Evolutionary conservation across 495 filamentous ascomycete species (phyloP).

Genomic region (Hypoxylon intermedium): DNA sequence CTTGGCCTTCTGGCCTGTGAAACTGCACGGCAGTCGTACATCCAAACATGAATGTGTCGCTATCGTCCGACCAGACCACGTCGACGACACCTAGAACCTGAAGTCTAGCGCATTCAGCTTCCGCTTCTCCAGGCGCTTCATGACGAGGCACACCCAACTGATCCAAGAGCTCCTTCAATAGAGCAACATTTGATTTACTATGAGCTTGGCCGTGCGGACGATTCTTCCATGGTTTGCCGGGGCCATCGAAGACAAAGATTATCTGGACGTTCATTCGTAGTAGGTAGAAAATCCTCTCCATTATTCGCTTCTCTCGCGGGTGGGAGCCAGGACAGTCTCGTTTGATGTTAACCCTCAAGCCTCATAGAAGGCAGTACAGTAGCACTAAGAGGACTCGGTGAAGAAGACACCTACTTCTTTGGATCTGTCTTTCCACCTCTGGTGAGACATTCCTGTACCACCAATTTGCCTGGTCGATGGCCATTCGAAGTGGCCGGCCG

Average conservation of each 20-base stretch:
- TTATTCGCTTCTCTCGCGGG: slow-evolving; percentile 26
- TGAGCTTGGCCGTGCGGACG: slow-evolving; percentile 26
- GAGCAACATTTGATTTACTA: slow-evolving; percentile 23
- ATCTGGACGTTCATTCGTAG: slow-evolving; percentile 41
- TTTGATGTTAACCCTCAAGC: neutral
- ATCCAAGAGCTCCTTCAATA: slow-evolving; percentile 36
- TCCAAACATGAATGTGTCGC: slow-evolving; percentile 38
- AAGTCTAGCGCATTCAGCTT: slow-evolving; percentile 42
- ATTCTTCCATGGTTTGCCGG: slow-evolving; percentile 19
- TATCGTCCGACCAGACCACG: slow-evolving; percentile 44
- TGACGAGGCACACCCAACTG: slow-evolving; percentile 39
- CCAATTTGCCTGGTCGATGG: slow-evolving; percentile 32
- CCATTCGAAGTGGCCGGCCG: slow-evolving; percentile 31
- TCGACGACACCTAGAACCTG: slow-evolving; percentile 36
- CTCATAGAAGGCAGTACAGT: neutral
- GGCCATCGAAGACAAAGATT: slow-evolving; percentile 43
- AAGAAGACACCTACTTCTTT: slow-evolving; percentile 11
- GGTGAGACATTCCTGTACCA: slow-evolving; percentile 31
- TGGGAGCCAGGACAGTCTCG: slow-evolving; percentile 29
- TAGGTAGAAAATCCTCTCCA: slow-evolving; percentile 30
- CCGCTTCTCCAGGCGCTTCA: slow-evolving; percentile 40
- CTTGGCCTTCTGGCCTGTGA: slow-evolving; percentile 23
- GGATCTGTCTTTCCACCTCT: slow-evolving; percentile 23
- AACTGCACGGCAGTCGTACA: slow-evolving; percentile 34
- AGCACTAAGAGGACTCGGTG: neutral